Evolutionary conservation across 306 rosid species (phyloP).

Genomic region (Cicer cuneatum): DNA sequence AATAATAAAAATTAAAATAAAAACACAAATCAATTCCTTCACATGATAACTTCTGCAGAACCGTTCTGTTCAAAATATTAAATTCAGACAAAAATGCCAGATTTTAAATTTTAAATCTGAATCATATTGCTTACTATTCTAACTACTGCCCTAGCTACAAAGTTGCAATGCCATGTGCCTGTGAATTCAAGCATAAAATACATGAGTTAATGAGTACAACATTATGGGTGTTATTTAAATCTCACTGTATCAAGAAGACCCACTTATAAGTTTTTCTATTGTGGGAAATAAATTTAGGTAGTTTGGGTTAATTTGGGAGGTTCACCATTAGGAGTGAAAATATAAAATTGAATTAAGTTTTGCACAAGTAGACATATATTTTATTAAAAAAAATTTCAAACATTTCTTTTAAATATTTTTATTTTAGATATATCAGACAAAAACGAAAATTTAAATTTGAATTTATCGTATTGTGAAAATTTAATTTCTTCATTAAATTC

Average conservation of each 20-base stretch:
- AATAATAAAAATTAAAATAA: background rate
- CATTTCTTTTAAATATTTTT: no score
- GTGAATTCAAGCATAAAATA: constrained; percentile 53
- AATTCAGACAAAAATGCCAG: constrained; percentile 38
- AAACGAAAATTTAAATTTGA: no score
- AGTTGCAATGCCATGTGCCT: constrained; percentile 61
- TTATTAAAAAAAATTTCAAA: no score
- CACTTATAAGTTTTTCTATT: background rate
- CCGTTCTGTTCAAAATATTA: constrained; percentile 29
- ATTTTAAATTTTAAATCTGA: constrained; percentile 30
- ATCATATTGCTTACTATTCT: constrained; percentile 41
- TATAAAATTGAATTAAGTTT: no score
- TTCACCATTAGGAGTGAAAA: no score
- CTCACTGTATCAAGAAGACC: constrained; percentile 30
- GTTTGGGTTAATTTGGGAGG: background rate
- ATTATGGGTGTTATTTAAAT: constrained; percentile 27
- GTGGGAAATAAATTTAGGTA: background rate
- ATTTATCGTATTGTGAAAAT: no score
- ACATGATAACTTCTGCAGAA: constrained; percentile 57
- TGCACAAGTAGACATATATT: no score
- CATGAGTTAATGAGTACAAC: constrained; percentile 29
- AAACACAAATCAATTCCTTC: constrained; percentile 48
- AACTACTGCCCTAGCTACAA: constrained; percentile 51
- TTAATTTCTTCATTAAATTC: no score
- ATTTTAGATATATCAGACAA: no score